Base-by-base conservation (phyloP, 225 moss, liverwort and hornwort species). In the Rhytidiadelphus loreus region DNA sequence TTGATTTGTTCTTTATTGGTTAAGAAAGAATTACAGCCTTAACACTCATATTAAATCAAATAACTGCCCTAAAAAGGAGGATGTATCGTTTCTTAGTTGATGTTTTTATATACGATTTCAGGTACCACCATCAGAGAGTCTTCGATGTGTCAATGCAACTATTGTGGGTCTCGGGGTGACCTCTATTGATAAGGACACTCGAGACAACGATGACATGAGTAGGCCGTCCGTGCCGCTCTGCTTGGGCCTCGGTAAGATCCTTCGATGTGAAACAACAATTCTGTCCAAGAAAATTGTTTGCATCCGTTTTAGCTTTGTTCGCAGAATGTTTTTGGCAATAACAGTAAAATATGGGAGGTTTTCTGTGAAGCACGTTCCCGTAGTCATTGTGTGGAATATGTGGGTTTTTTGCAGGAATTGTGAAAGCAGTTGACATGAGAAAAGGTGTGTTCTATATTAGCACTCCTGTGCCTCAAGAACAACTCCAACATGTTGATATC, bases 81-180 rank as follows among this genome's bases (percentile, higher is more conserved):
- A 19, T 83, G 19, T 63, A 76, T 85, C 60, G 32, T 68, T 87
- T 78, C 60, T 44, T 88, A 24, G 65, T 79, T 74, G 44, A 72
- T 90, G 74, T 86, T 66, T 59, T 24, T 46, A 25, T 46, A 30
- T 43, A 18, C 74, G 41, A 46, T 88, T 90, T 71, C 92, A 97
- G 96, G 94, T 97, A 33, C 95, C 96, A 79, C 66, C 89, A 81
- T 93, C 90, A 81, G 94, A 97, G 91, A 94, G 91, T 64, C 88
- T 96, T 39, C 92, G 94, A 72, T 95, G 93, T 85, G 77, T 96
- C 32, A 96, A 96, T 90, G 96, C 95, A 84, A 90, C 92, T 46
- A 87, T 97, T 84, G 97, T 97, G 77, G 97, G 96, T 76, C 92
- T 97, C 29, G 96, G 94, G 68, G 90, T 95, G 52, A 90, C 82